phyloP scores from a whole-genome alignment of 345 rosid species.

The Boechera retrofracta region DNA sequence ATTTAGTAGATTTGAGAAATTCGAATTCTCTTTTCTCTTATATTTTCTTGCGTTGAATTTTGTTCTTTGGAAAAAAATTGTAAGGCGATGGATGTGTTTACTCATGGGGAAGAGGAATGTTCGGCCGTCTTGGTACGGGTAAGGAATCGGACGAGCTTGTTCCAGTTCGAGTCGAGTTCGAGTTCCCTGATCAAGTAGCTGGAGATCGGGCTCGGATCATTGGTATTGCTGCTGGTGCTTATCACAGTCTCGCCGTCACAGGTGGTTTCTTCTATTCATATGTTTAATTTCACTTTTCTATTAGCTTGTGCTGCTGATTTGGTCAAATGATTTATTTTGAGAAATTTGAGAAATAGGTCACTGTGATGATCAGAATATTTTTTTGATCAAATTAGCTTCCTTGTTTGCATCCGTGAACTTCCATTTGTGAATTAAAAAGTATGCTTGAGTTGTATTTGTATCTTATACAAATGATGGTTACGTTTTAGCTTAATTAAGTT shows the following conservation, averaged over 20 bases:
- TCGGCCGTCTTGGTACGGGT: slow-evolving; percentile 86
- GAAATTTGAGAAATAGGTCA: not conserved
- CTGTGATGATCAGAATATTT: not conserved
- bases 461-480: no score
- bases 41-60: not conserved
- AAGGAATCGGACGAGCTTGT: slow-evolving; percentile 70
- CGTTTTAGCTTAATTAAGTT: no score
- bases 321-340: not conserved
- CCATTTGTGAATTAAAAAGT: no score
- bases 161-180: slow-evolving; percentile 60
- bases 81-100: slow-evolving; percentile 80
- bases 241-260: slow-evolving; percentile 85
- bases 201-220: slow-evolving; percentile 56
- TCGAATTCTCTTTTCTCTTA: not conserved
- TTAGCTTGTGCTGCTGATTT: not conserved
- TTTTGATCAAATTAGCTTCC: not conserved
- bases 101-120: slow-evolving; percentile 96
- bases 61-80: not conserved
- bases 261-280: slow-evolving; percentile 52
- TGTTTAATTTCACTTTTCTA: not conserved
- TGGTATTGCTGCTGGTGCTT: slow-evolving; percentile 86
- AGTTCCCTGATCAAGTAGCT: slow-evolving; percentile 28
- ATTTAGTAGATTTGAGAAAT: not conserved
- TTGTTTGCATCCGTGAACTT: not conserved
- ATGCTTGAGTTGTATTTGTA: not conserved